Conservation (phyloP, 352 stramenopile species). For the Pythium brachiatum region DNA sequence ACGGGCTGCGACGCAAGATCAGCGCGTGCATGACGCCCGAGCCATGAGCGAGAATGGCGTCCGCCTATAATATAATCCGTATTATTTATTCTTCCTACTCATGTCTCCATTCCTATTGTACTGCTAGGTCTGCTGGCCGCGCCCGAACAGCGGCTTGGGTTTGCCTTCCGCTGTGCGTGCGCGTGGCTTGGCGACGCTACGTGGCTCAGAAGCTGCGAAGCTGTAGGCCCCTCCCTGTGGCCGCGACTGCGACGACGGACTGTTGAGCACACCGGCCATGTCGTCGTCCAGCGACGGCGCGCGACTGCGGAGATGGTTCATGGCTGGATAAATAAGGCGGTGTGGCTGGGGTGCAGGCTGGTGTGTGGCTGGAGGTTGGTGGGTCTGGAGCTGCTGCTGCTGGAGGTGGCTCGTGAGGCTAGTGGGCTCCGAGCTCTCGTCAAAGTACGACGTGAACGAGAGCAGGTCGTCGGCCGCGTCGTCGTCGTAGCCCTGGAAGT, state of each 20-base stretch:
- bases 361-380: neutral
- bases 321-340: neutral
- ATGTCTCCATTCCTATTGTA: neutral
- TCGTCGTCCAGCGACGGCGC: conserved; percentile 20
- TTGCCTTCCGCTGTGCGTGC: conserved; percentile 5
- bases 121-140: neutral
- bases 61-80: neutral
- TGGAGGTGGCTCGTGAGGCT: neutral
- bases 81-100: neutral
- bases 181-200: conserved; percentile 14
- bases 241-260: conserved; percentile 4
- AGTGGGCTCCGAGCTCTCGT: neutral
- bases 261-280: conserved; percentile 23
- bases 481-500: conserved; percentile 61
- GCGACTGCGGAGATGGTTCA: conserved; percentile 1
- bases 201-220: conserved; percentile 1
- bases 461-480: conserved; percentile 14
- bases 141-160: conserved; percentile 2
- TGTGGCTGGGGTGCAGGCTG: neutral
- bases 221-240: no score
- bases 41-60: neutral
- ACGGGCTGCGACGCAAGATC: conserved; percentile 48
- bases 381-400: neutral
- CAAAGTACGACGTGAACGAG: conserved; percentile 15
- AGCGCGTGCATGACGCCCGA: conserved; percentile 47